Evolutionary conservation across 2,329 filamentous ascomycete genomes (phyloP).

Genomic region (Colletotrichum eremochloae): DNA sequence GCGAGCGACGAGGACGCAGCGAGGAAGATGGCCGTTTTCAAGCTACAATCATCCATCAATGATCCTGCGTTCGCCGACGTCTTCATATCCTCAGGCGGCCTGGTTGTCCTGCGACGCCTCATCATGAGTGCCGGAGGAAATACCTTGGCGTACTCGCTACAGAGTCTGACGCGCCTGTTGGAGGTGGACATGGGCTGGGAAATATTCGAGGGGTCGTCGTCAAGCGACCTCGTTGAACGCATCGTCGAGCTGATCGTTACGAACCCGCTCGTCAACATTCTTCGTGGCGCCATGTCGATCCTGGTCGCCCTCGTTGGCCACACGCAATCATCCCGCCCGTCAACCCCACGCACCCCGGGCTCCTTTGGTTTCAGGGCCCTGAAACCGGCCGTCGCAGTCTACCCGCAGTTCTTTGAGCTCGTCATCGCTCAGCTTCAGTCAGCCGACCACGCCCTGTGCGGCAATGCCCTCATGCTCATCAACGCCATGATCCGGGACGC

Average conservation of each 20-base stretch:
- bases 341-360: conserved; percentile 61
- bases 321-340: conserved; percentile 71
- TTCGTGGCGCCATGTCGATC: conserved; percentile 96
- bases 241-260: conserved; percentile 94
- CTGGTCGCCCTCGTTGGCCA: conserved; percentile 93
- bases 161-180: conserved; percentile 86
- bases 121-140: conserved; percentile 91
- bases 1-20: conserved; percentile 86
- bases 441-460: conserved; percentile 94
- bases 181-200: conserved; percentile 99
- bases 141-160: conserved; percentile 93
- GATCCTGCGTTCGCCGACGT: conserved; percentile 97
- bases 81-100: conserved; percentile 91
- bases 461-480: conserved; percentile 93
- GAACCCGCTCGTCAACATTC: conserved; percentile 96
- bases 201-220: conserved; percentile 74
- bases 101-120: conserved; percentile 83
- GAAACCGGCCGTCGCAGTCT: conserved; percentile 90
- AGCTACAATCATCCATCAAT: conserved; percentile 93
- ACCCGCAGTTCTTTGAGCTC: conserved; percentile 95
- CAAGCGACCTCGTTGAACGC: conserved; percentile 77
- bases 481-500: conserved; percentile 96
- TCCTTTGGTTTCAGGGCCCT: conserved; percentile 90
- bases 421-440: conserved; percentile 92
- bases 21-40: conserved; percentile 99